These are phyloP conservation scores for Paramecium sonneborni DNA, from an alignment of 73 alveolate species.

Conservation along the genomic window DNA sequence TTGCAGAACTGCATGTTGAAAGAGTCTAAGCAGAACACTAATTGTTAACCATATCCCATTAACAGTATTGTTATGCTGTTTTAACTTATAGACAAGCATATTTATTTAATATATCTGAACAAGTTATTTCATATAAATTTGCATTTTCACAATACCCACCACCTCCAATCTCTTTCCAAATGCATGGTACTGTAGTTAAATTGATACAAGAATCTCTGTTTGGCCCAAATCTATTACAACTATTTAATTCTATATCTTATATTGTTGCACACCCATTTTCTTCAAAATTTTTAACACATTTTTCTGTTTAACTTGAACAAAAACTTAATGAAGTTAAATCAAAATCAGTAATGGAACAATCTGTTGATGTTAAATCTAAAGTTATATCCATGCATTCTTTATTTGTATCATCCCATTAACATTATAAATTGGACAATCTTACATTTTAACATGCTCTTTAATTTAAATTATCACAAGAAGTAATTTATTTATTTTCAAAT, in stretches of 20 bases:
- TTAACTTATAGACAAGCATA: neutral
- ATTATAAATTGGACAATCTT: neutral
- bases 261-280: neutral
- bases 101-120: neutral
- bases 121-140: neutral
- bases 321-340: neutral
- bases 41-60: neutral
- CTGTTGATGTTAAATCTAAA: neutral
- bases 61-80: neutral
- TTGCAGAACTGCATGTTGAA: neutral
- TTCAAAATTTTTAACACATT: neutral
- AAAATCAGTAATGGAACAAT: neutral
- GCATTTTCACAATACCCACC: constrained; percentile 13
- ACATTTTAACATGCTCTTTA: neutral
- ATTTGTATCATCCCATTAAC: neutral
- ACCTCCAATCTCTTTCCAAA: neutral
- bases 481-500: neutral
- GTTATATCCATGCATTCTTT: neutral
- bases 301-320: neutral
- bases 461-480: neutral
- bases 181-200: neutral
- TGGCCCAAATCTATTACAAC: neutral
- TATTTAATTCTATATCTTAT: neutral
- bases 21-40: neutral
- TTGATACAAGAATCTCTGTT: neutral